These are phyloP conservation scores for Fusarium denticulatum DNA, from an alignment of 2,329 filamentous ascomycete genomes.

Conservation along the genomic window DNA sequence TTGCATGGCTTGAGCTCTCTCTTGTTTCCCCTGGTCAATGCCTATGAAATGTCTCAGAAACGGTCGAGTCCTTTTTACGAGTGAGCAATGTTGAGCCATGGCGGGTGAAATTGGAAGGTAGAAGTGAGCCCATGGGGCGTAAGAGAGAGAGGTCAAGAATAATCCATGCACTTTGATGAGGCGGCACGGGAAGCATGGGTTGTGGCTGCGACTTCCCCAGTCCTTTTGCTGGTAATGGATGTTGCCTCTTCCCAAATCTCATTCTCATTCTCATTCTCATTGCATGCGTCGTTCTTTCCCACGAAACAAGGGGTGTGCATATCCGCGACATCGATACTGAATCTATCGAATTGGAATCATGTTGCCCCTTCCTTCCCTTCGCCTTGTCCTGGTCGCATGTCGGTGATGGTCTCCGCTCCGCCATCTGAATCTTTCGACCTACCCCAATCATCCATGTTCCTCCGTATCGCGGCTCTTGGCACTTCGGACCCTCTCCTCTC, in stretches of 20 bases:
- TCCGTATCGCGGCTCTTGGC: conserved; percentile 39
- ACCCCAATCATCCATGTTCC: conserved; percentile 38
- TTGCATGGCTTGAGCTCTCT: conserved; percentile 23
- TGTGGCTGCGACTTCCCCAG: not conserved
- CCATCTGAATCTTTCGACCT: conserved; percentile 28
- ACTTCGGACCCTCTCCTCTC: conserved; percentile 22
- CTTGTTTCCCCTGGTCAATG: conserved; percentile 1
- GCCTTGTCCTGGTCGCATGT: conserved; percentile 17
- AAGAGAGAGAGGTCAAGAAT: too few species aligned
- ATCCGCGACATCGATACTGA: conserved; percentile 17
- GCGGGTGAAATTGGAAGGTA: conserved; percentile 1
- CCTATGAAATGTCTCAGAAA: conserved; percentile 17
- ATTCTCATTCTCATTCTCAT: not conserved
- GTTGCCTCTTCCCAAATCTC: conserved; percentile 14
- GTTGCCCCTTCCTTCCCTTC: conserved; percentile 11
- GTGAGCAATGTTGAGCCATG: not conserved
- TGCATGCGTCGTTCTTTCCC: conserved; percentile 9
- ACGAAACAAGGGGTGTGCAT: conserved; percentile 32
- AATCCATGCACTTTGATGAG: not conserved
- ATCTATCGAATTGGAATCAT: conserved; percentile 27
- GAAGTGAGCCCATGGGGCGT: not conserved
- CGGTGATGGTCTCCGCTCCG: conserved; percentile 22
- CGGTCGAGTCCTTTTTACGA: conserved; percentile 2
- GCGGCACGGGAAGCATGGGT: conserved; percentile 6
- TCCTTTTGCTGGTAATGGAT: not conserved